Percentiles rank a stretch among this genome's conserved stretches.
phyloP scores from a whole-genome alignment of 1,139 yeast genomes.

The Zygosaccharomyces sapae region DNA sequence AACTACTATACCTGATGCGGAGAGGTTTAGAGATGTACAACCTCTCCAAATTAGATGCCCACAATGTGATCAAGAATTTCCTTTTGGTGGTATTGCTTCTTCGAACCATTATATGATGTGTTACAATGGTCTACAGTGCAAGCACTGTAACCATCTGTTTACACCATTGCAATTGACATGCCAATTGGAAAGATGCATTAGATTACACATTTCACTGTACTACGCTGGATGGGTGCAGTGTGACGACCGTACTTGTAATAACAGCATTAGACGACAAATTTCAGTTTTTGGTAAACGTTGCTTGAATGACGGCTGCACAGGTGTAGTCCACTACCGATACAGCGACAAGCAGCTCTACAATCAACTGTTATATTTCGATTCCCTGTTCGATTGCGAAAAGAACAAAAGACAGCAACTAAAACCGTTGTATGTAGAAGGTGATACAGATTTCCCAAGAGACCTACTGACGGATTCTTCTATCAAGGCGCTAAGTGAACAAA shows the following conservation, averaged over 20 bases:
- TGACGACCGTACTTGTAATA: slow-evolving; percentile 80
- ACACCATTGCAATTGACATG: slow-evolving; percentile 54
- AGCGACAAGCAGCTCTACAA: slow-evolving; percentile 78
- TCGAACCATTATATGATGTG: slow-evolving; percentile 58
- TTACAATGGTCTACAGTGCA: slow-evolving; percentile 69
- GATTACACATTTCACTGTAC: slow-evolving; percentile 67
- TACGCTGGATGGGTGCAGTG: slow-evolving; percentile 85
- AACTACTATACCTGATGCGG: slow-evolving; percentile 73
- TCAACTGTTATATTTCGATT: slow-evolving; percentile 74
- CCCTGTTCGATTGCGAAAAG: slow-evolving; percentile 78
- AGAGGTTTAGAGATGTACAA: slow-evolving; percentile 68
- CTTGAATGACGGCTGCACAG: slow-evolving; percentile 64
- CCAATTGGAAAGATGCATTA: slow-evolving; percentile 68
- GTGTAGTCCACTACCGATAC: slow-evolving; percentile 75
- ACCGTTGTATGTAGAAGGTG: slow-evolving; percentile 42
- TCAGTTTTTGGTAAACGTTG: slow-evolving; percentile 89
- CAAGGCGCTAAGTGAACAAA: slow-evolving; percentile 76
- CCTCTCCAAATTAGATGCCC: slow-evolving; percentile 56
- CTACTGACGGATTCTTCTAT: slow-evolving; percentile 53
- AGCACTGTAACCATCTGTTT: slow-evolving; percentile 52
- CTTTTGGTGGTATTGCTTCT: slow-evolving; percentile 69
- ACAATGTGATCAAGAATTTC: slow-evolving; percentile 55
- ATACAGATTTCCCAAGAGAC: slow-evolving; percentile 39
- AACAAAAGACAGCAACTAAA: slow-evolving; percentile 56
- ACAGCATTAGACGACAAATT: slow-evolving; percentile 68